Evolutionary conservation across 345 rosid genomes (phyloP).

Genomic region (Pelargonium nanum): DNA sequence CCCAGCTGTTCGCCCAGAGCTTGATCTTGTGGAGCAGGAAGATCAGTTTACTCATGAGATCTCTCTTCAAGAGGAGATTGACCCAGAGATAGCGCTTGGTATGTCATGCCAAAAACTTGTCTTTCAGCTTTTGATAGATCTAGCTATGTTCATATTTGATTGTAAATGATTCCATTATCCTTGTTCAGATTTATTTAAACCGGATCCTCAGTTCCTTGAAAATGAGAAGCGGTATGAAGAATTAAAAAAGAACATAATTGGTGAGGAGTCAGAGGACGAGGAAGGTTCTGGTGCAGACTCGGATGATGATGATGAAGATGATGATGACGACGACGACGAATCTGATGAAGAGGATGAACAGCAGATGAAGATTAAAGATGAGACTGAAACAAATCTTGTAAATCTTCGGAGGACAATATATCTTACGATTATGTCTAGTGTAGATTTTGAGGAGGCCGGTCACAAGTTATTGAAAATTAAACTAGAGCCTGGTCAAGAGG

Average conservation of each 20-base stretch:
- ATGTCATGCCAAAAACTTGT: slow-evolving; percentile 24
- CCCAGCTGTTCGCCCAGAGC: slow-evolving; percentile 89
- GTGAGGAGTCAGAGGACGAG: slow-evolving; percentile 77
- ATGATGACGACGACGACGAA: slow-evolving; percentile 30
- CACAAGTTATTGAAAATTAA: slow-evolving; percentile 88
- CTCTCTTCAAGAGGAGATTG: slow-evolving; percentile 62
- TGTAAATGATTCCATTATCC: not conserved
- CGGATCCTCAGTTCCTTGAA: slow-evolving; percentile 72
- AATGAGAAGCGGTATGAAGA: slow-evolving; percentile 82
- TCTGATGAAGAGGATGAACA: slow-evolving; percentile 67
- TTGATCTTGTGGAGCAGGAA: slow-evolving; percentile 82
- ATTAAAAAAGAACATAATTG: slow-evolving; percentile 74
- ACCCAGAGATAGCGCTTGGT: slow-evolving; percentile 72
- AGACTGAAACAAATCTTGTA: slow-evolving; percentile 94
- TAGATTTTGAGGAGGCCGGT: slow-evolving; percentile 95
- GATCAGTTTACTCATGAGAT: slow-evolving; percentile 81
- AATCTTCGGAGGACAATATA: slow-evolving; percentile 95
- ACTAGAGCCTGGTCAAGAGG: slow-evolving; percentile 99
- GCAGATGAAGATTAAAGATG: slow-evolving; percentile 68
- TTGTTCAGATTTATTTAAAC: slow-evolving; percentile 28
- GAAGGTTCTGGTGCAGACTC: slow-evolving; percentile 64
- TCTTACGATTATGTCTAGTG: slow-evolving; percentile 95
- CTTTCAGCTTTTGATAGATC: not conserved
- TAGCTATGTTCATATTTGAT: not conserved
- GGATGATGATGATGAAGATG: slow-evolving; percentile 49